A percentile compares a stretch with the other conserved stretches of the same genome.
Evolutionary conservation across 2,329 filamentous ascomycete genomes (phyloP).

Genomic region (Beauveria australis): DNA sequence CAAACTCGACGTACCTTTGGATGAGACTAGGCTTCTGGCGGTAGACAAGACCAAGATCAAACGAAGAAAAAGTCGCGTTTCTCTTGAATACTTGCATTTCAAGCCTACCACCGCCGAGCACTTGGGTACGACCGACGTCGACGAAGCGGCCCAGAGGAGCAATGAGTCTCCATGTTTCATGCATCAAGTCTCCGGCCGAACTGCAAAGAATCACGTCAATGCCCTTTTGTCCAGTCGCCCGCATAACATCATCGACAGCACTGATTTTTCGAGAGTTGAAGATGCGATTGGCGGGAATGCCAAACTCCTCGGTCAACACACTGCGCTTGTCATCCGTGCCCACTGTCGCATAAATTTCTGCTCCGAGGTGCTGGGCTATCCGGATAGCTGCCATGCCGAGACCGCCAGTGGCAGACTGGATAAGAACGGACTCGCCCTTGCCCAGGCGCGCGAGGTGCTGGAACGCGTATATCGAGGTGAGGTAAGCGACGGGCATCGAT

Average conservation of each 20-base stretch:
- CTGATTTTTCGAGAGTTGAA: conserved; percentile 23
- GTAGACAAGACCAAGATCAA: conserved; percentile 24
- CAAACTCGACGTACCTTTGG: background rate
- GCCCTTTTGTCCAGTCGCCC: conserved; percentile 19
- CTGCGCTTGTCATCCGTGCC: conserved; percentile 21
- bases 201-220: conserved; percentile 27
- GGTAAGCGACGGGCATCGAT: conserved; percentile 19
- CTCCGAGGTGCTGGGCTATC: conserved; percentile 25
- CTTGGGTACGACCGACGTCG: conserved; percentile 28
- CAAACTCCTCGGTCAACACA: conserved; percentile 19
- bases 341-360: conserved; percentile 31
- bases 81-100: conserved; percentile 29
- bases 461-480: conserved; percentile 22
- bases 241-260: conserved; percentile 20
- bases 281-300: conserved; percentile 25
- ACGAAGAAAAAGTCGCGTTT: conserved; percentile 27
- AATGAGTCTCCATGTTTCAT: conserved; percentile 24
- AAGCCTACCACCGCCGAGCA: conserved; percentile 24
- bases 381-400: conserved; percentile 31
- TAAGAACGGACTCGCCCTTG: conserved; percentile 23
- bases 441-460: conserved; percentile 17
- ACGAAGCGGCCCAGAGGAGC: conserved; percentile 25
- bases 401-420: conserved; percentile 29
- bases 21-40: background rate
- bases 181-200: conserved; percentile 20